These are phyloP conservation scores for Ganoderma lucidum DNA, from an alignment of 1,284 basidiomycete species.

Conservation along the genomic window DNA sequence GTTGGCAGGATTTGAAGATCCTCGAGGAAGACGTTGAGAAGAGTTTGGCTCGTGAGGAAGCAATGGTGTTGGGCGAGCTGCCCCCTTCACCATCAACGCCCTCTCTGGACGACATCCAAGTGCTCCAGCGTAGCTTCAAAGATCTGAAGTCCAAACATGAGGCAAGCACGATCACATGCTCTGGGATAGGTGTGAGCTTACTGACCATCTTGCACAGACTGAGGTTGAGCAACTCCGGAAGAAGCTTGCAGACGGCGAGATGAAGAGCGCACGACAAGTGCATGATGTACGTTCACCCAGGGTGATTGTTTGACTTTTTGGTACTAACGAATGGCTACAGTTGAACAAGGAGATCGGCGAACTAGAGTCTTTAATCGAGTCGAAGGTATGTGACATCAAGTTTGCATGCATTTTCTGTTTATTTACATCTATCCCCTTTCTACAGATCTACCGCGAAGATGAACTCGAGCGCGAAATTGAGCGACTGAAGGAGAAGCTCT, in stretches of 20 bases:
- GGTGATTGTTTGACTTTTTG: background rate
- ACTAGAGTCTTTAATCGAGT: conserved; percentile 88
- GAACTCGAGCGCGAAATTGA: conserved; percentile 90
- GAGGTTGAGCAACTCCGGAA: conserved; percentile 78
- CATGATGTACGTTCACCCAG: conserved; percentile 65
- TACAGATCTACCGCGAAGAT: conserved; percentile 90
- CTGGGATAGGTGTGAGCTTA: background rate
- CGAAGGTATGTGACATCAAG: conserved; percentile 67
- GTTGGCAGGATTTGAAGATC: conserved; percentile 66
- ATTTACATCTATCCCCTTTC: background rate
- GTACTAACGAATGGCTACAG: conserved; percentile 46
- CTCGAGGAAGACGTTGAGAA: conserved; percentile 82
- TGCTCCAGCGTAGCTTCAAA: conserved; percentile 51
- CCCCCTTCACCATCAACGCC: conserved; percentile 30
- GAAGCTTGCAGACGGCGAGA: conserved; percentile 71
- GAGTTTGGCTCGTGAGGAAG: conserved; percentile 61
- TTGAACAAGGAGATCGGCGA: conserved; percentile 92
- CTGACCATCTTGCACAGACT: conserved; percentile 45
- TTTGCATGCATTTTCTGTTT: background rate
- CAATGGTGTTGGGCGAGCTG: conserved; percentile 46
- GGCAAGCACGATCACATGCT: conserved; percentile 43
- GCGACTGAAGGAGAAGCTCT: conserved; percentile 73
- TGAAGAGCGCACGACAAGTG: conserved; percentile 73
- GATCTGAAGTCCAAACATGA: conserved; percentile 65
- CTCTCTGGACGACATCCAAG: conserved; percentile 43